phyloP scores from a whole-genome alignment of 805 yeast species.

The Cyberlindnera amylophila region DNA sequence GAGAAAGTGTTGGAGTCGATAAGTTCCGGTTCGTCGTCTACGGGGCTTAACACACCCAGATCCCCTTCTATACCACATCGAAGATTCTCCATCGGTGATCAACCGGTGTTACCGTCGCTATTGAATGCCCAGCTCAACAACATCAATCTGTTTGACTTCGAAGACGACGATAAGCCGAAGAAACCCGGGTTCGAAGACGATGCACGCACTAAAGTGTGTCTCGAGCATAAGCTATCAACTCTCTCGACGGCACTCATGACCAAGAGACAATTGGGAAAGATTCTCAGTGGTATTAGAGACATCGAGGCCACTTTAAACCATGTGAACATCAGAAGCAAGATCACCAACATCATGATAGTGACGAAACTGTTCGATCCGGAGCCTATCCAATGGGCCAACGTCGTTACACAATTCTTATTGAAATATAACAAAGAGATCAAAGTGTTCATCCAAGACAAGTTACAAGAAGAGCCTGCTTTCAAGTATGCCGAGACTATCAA shows the following conservation, averaged over 20 bases:
- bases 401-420: conserved; percentile 23
- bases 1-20: conserved; percentile 22
- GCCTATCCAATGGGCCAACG: conserved; percentile 28
- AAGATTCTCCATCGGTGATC: conserved; percentile 22
- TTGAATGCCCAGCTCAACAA: conserved; percentile 28
- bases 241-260: conserved; percentile 25
- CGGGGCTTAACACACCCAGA: conserved; percentile 10
- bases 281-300: conserved; percentile 28
- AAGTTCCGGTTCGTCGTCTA: conserved; percentile 10
- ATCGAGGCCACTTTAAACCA: conserved; percentile 29
- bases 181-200: conserved; percentile 8
- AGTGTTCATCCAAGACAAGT: conserved; percentile 22
- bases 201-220: conserved; percentile 9
- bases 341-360: conserved; percentile 27
- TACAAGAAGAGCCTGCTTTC: conserved; percentile 11
- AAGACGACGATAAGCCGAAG: conserved; percentile 6
- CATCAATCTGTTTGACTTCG: conserved; percentile 23
- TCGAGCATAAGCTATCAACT: conserved; percentile 16
- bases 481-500: conserved; percentile 8
- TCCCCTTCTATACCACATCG: conserved; percentile 2
- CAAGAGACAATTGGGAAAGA: conserved; percentile 25
- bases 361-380: conserved; percentile 31
- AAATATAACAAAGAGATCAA: conserved; percentile 15
- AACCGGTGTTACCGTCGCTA: conserved; percentile 25
- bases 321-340: conserved; percentile 27